Evolutionary conservation across 768 basidiomycete species (phyloP).

Genomic region (Xerocomus spinulosus): DNA sequence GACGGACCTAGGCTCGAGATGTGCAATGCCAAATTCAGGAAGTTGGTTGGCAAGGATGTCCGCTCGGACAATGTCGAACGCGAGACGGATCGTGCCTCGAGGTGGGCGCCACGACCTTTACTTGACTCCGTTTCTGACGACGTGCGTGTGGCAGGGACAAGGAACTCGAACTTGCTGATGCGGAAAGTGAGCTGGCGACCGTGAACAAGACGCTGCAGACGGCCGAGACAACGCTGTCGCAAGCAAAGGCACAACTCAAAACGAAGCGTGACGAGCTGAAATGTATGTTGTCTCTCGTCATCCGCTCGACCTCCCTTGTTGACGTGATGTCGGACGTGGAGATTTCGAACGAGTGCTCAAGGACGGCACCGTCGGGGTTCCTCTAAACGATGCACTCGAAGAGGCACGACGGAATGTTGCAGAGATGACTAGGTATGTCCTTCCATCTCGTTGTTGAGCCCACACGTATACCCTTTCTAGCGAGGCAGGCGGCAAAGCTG

Average conservation of each 20-base stretch:
- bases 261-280: conserved; percentile 59
- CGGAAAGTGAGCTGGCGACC: conserved; percentile 30
- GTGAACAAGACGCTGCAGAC: conserved; percentile 58
- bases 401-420: conserved; percentile 25
- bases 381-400: conserved; percentile 47
- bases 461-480: no score
- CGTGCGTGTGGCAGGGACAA: conserved; percentile 53
- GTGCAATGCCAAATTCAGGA: conserved; percentile 57
- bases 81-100: conserved; percentile 54
- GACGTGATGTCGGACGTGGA: neutral
- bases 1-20: conserved; percentile 51
- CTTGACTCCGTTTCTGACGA: neutral
- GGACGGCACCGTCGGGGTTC: conserved; percentile 33
- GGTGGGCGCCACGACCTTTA: conserved; percentile 41
- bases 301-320: neutral
- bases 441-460: no score
- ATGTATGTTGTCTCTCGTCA: conserved; percentile 36
- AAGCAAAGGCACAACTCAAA: conserved; percentile 56
- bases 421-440: conserved; percentile 18
- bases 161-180: conserved; percentile 51
- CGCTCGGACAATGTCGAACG: conserved; percentile 66
- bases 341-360: conserved; percentile 44
- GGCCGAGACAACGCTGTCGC: conserved; percentile 57
- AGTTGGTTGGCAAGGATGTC: conserved; percentile 58
- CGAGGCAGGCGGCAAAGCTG: conserved; percentile 23